Evolutionary conservation across 2,329 filamentous ascomycete species (phyloP), one percentile per base, ranked within the genome.

Genomic region (Sporothrix protearum): DNA sequence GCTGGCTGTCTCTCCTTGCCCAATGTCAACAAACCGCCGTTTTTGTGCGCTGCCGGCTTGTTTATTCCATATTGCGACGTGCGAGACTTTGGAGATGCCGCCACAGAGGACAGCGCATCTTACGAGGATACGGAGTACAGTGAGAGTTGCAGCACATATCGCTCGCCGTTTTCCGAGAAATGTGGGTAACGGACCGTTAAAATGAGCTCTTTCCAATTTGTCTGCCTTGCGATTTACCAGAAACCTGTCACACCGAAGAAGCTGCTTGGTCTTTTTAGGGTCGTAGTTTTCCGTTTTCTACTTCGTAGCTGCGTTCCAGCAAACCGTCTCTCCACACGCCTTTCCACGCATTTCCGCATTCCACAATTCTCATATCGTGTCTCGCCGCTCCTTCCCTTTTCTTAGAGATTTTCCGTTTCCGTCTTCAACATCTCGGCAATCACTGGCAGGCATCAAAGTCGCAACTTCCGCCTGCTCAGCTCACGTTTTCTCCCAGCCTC

Each of bases 21-120:
- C 51, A 68, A 70, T 70, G 73, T 73, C 73, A 74, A 74, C 71
- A 74, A 74, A 72, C 47, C 49, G 30, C 7, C 30, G 14, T 10
- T 61, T 30, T 42, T 36, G 33, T 22, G 39, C 45, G 47, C 30
- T 19, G 33, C 19, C 30, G 51, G 36, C 53, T 70, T 53, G 47
- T 71, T 71, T 71, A 55, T 66, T 66, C 30, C 22, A 64, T 25
- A 64, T 64, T 64, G 61, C 61, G 63, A 51, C 25, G 63, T 61
- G 33, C 57, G 59, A 63, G n/a, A 28, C n/a, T 45, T 64, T 64
- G n/a, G 59, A 6, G 36, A 42, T 42, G 22, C 33, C 19, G 33
- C 25, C 1, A 25, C n/a, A 63, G 10, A 16, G 59, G 25, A 39
- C 36, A 45, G 59, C 59, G 33, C 36, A 64, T 16, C 36, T 45